phyloP scores from a whole-genome alignment of 2,329 filamentous ascomycete genomes.

The Gnomoniopsis sp. region DNA sequence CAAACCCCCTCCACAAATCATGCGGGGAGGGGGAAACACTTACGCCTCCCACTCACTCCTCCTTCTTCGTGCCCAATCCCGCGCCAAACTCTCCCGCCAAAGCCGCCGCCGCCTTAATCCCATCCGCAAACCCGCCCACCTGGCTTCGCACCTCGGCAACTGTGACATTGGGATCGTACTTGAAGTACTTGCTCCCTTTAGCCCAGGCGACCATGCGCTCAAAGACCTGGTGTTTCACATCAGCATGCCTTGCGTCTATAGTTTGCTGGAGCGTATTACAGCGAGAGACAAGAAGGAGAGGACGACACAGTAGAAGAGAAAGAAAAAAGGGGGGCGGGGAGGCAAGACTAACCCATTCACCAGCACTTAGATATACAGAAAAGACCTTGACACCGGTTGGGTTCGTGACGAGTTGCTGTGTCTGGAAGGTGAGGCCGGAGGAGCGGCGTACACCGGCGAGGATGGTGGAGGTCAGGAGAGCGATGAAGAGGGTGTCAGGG shows the following conservation, averaged over 20 bases:
- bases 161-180: constrained; percentile 16
- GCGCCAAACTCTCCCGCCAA: constrained; percentile 8
- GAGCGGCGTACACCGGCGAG: constrained; percentile 16
- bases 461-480: constrained; percentile 16
- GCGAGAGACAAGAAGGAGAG: no score
- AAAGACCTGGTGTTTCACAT: neutral
- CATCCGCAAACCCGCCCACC: constrained; percentile 17
- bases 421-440: constrained; percentile 17
- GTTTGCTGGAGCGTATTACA: no score
- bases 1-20: neutral
- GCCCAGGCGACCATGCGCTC: constrained; percentile 14
- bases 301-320: no score
- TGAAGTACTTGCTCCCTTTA: constrained; percentile 14
- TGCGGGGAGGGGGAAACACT: no score
- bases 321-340: no score
- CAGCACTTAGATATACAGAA: constrained; percentile 12
- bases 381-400: constrained; percentile 6
- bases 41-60: neutral
- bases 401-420: constrained; percentile 13
- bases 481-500: constrained; percentile 18
- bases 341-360: constrained; percentile 9
- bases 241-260: no score
- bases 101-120: constrained; percentile 15
- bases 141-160: constrained; percentile 15
- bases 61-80: neutral